Conservation (phyloP, 805 yeast genomes). For the Monosporozyma yasuniensis region DNA sequence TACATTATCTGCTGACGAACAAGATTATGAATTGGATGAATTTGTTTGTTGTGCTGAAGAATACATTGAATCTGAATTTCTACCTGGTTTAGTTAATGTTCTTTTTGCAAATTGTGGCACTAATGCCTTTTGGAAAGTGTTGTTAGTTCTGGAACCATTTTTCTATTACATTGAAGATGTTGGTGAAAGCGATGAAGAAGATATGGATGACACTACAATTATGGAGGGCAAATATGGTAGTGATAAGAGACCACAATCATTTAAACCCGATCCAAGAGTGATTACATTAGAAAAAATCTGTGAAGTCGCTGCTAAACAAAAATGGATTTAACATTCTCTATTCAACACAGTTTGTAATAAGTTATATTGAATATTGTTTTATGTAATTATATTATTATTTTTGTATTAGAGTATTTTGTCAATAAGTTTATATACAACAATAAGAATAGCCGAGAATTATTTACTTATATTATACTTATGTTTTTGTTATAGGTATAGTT, state of each 20-base stretch:
- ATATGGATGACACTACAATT: slow-evolving; percentile 6
- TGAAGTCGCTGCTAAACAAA: slow-evolving; percentile 31
- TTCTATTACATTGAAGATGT: slow-evolving; percentile 31
- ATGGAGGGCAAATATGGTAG: neutral
- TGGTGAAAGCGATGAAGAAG: slow-evolving; percentile 20
- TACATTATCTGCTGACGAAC: slow-evolving; percentile 30
- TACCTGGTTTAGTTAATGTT: slow-evolving; percentile 28
- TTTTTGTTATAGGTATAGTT: neutral
- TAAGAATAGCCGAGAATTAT: neutral
- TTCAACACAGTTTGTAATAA: neutral
- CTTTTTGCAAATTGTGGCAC: slow-evolving; percentile 26
- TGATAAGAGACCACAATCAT: slow-evolving; percentile 7
- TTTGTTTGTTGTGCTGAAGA: slow-evolving; percentile 33
- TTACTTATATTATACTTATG: neutral
- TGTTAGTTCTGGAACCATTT: slow-evolving; percentile 30
- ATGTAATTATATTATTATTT: neutral
- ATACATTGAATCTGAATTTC: slow-evolving; percentile 28
- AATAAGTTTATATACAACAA: neutral
- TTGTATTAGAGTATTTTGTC: neutral
- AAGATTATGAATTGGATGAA: slow-evolving; percentile 30
- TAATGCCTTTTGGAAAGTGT: slow-evolving; percentile 27
- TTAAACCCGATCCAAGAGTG: slow-evolving; percentile 30
- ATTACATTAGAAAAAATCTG: slow-evolving; percentile 31
- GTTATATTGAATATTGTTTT: neutral
- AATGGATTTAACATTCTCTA: slow-evolving; percentile 26